Base-by-base conservation (phyloP, 164 flowering plant genomes). In the Kingdonia uniflora region DNA sequence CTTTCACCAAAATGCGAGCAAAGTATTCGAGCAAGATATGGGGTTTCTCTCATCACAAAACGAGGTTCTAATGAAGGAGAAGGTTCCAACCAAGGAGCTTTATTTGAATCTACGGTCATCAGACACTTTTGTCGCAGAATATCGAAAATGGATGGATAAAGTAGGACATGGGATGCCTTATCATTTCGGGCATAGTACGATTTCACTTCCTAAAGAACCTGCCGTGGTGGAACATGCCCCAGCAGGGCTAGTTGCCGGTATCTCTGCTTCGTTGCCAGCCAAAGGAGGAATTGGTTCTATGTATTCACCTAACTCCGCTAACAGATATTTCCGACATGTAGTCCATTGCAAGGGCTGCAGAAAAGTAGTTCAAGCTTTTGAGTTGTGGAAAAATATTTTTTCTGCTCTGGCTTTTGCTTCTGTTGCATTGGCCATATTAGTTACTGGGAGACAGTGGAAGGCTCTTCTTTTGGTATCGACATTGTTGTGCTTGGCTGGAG, bases 141-240 rank as follows among this genome's bases (percentile, higher is more conserved):
- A 92, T 68, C 65, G 96, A 63, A 88, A 79, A 51, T 92, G 96
- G 95, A 88, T 92, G 95, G 96, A 92, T 64, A 88, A 79, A 69
- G 96, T 82, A 23, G 99, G 96, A 21, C 91, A 88, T 59, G 99
- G 96, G 24, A 88, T 92, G 96, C 96, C 99, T 41, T 86, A 92
- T 38, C 74, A 92, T 68, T 82, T 92, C 35, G 99, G 99, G 16
- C 89, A 92, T 66, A 76, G 62, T 65, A 80, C 95, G 5, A 68
- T 88, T 49, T 80, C 83, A 37, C 71, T 76, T 23, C 99, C 99
- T 7, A 55, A 73, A 61, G 61, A 52, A 33, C 95, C 96, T 33
- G 95, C 96, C 2, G 94, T 92, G 35, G 77, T 92, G 19, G 99
- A 88, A 62, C 95, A 92, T 60, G 95, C 99, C 6, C 99, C 99